Conservation (phyloP, 192 early-diverging fungal genomes). For the Piromyces finnis region DNA sequence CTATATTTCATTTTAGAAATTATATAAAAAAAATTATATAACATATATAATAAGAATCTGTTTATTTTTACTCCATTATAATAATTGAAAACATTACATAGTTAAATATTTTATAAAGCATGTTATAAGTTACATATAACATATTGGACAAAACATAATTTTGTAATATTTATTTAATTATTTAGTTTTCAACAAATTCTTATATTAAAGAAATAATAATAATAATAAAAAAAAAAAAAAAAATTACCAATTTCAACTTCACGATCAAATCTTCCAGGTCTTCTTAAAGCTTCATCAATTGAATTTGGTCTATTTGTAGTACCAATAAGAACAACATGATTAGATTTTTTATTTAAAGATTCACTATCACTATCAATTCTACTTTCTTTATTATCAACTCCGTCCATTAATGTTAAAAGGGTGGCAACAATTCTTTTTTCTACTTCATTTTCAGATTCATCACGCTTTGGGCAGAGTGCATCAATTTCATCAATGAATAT, state of each 20-base stretch:
- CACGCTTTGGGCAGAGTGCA: slow-evolving; percentile 72
- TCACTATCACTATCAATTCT: background rate
- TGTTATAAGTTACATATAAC: too few species aligned
- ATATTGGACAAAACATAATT: too few species aligned
- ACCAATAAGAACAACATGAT: slow-evolving; percentile 60
- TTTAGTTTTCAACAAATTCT: too few species aligned
- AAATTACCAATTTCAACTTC: slow-evolving; percentile 77
- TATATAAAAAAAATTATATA: too few species aligned
- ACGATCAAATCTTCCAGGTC: slow-evolving; percentile 86
- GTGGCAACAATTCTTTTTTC: slow-evolving; percentile 85
- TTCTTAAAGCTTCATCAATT: slow-evolving; percentile 72
- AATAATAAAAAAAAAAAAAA: too few species aligned
- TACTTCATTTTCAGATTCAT: slow-evolving; percentile 60
- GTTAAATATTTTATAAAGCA: too few species aligned
- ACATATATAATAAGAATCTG: too few species aligned
- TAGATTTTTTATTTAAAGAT: background rate
- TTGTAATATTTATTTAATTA: too few species aligned
- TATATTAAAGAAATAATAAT: too few species aligned
- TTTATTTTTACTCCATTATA: too few species aligned
- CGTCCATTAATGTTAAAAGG: slow-evolving; percentile 87
- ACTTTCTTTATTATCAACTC: slow-evolving; percentile 12
- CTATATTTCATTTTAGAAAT: slow-evolving; percentile 9
- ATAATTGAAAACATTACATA: too few species aligned
- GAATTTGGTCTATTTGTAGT: slow-evolving; percentile 85
- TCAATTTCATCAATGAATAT: slow-evolving; percentile 94